A percentile compares a stretch with the other conserved stretches of the same genome.
Conservation (phyloP, 257 asterid genomes). For the Striga asiatica region DNA sequence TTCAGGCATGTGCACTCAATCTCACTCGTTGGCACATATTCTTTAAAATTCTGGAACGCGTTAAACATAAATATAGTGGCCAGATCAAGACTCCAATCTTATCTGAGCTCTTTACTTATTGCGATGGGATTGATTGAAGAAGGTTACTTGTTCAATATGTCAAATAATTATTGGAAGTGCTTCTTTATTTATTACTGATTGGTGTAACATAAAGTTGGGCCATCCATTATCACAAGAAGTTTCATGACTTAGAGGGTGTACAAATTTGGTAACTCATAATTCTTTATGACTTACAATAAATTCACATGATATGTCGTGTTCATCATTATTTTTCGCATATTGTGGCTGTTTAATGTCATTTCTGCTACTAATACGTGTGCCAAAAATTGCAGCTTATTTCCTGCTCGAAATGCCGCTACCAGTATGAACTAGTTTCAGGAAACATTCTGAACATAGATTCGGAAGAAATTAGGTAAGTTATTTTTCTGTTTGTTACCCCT, state of each 20-base stretch:
- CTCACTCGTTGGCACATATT: background rate
- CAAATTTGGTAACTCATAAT: background rate
- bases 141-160: background rate
- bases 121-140: background rate
- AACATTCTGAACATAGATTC: conserved; percentile 62
- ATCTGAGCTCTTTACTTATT: background rate
- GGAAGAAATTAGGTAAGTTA: conserved; percentile 76
- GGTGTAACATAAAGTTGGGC: background rate
- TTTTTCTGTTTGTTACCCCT: conserved; percentile 4
- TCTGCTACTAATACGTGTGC: conserved; percentile 14
- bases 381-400: conserved; percentile 56
- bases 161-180: background rate
- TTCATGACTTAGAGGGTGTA: background rate
- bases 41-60: background rate
- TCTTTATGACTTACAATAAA: background rate
- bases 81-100: background rate
- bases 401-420: conserved; percentile 88
- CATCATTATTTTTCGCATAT: conserved; percentile 9
- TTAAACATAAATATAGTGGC: background rate
- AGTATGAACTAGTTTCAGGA: conserved; percentile 86
- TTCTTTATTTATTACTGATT: background rate
- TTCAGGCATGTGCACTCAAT: conserved; percentile 57
- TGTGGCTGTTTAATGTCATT: background rate
- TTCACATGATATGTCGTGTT: background rate
- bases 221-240: conserved; percentile 1